Evolutionary conservation across 331 rosid genomes (phyloP).

Genomic region (Malus hybrid): DNA sequence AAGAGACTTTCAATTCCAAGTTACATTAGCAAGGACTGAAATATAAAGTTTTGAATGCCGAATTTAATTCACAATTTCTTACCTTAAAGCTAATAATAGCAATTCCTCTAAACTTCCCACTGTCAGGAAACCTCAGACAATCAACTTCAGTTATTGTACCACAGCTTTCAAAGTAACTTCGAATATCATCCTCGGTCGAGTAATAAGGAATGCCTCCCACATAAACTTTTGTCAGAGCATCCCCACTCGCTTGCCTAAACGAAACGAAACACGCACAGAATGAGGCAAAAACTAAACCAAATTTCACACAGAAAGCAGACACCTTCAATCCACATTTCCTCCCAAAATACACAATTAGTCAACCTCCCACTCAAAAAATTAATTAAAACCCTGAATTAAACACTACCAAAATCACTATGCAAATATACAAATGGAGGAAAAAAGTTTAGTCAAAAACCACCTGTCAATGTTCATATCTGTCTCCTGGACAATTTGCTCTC

Average conservation of each 20-base stretch:
- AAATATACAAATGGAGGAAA: neutral
- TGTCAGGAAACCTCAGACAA: constrained; percentile 87
- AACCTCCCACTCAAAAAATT: neutral
- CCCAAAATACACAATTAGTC: neutral
- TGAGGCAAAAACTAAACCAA: neutral
- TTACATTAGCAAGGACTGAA: neutral
- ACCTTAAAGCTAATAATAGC: constrained; percentile 84
- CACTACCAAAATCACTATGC: too few species aligned
- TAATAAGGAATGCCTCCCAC: constrained; percentile 95
- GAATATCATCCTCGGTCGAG: constrained; percentile 85
- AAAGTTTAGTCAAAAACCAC: constrained; percentile 23
- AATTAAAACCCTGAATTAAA: neutral
- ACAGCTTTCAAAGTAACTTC: constrained; percentile 75
- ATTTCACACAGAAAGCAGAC: neutral
- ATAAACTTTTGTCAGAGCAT: constrained; percentile 54
- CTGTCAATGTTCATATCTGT: constrained; percentile 27
- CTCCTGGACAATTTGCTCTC: constrained; percentile 17
- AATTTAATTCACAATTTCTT: constrained; percentile 7
- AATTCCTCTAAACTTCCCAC: constrained; percentile 89
- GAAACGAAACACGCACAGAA: constrained; percentile 4
- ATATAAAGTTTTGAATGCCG: neutral
- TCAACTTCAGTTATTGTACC: constrained; percentile 81
- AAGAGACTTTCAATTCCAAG: neutral
- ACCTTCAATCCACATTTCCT: neutral
- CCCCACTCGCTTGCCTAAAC: constrained; percentile 41